Conservation (phyloP, 2,329 filamentous ascomycete genomes). For the Fusarium torreyae region DNA sequence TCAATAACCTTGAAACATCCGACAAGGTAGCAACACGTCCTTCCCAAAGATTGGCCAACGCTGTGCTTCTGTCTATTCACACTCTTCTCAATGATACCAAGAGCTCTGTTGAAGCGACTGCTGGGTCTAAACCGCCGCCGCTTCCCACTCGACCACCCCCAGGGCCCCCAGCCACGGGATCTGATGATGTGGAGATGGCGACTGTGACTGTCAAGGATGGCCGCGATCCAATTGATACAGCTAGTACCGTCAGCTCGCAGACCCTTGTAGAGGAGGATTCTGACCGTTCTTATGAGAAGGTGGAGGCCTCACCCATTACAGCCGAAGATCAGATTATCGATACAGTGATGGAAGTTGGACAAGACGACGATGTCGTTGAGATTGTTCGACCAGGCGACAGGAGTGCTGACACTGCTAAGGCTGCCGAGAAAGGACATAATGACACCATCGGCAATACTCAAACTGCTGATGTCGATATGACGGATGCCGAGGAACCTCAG, state of each 20-base stretch:
- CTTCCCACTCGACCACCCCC: conserved; percentile 66
- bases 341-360: conserved; percentile 43
- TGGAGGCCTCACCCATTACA: conserved; percentile 43
- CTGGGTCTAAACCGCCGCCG: conserved; percentile 60
- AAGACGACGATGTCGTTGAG: conserved; percentile 33
- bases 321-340: conserved; percentile 47
- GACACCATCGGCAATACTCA: background rate
- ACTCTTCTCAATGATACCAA: conserved; percentile 55
- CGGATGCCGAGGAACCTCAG: conserved; percentile 52
- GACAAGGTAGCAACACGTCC: conserved; percentile 76
- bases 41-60: conserved; percentile 82
- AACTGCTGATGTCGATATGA: conserved; percentile 50
- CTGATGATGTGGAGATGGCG: conserved; percentile 55
- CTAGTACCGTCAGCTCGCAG: conserved; percentile 66
- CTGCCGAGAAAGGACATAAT: conserved; percentile 17
- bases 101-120: conserved; percentile 45
- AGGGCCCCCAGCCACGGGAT: conserved; percentile 51
- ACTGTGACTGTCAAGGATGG: conserved; percentile 53
- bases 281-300: conserved; percentile 56
- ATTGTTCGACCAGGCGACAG: conserved; percentile 7
- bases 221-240: conserved; percentile 55
- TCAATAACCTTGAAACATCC: conserved; percentile 77
- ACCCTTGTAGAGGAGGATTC: conserved; percentile 64
- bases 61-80: conserved; percentile 76
- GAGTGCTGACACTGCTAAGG: conserved; percentile 4